Evolutionary conservation across 441 rosid genomes (phyloP).

Genomic region (Geranium incanum): DNA sequence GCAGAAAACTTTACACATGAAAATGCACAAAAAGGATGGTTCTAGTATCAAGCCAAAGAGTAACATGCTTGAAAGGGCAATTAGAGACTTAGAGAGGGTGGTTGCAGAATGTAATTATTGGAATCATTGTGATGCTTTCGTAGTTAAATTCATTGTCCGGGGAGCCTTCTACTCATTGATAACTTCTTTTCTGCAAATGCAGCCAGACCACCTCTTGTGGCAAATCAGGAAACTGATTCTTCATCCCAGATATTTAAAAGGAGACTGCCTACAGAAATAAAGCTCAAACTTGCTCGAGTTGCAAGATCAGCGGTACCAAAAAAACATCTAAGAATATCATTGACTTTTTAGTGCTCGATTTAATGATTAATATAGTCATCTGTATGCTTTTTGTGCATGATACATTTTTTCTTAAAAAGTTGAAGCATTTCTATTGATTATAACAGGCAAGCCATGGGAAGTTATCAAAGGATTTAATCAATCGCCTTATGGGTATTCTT

Average conservation of each 20-base stretch:
- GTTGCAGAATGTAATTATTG: constrained; percentile 77
- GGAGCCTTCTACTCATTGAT: neutral
- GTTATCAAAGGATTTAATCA: constrained; percentile 67
- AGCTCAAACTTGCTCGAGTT: constrained; percentile 85
- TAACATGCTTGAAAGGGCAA: constrained; percentile 72
- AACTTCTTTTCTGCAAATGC: constrained; percentile 26
- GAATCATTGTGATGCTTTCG: constrained; percentile 15
- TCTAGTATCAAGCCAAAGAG: constrained; percentile 52
- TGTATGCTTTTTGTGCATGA: neutral
- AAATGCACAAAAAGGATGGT: constrained; percentile 46
- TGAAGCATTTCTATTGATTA: constrained; percentile 21
- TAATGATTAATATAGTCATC: neutral
- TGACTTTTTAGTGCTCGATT: constrained; percentile 6
- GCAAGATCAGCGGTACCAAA: constrained; percentile 81
- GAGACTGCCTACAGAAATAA: constrained; percentile 87
- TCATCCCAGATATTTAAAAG: constrained; percentile 73
- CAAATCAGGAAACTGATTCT: constrained; percentile 72
- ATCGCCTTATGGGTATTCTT: constrained; percentile 82
- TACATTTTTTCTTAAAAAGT: neutral
- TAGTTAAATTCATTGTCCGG: neutral
- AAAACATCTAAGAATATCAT: neutral
- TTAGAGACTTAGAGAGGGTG: constrained; percentile 82
- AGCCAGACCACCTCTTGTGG: constrained; percentile 80
- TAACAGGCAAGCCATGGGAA: constrained; percentile 90
- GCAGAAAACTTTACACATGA: constrained; percentile 46